A percentile compares a stretch with the other conserved stretches of the same genome.
phyloP scores from a whole-genome alignment of 2,329 filamentous ascomycete species.

The Parafenestella ontariensis region DNA sequence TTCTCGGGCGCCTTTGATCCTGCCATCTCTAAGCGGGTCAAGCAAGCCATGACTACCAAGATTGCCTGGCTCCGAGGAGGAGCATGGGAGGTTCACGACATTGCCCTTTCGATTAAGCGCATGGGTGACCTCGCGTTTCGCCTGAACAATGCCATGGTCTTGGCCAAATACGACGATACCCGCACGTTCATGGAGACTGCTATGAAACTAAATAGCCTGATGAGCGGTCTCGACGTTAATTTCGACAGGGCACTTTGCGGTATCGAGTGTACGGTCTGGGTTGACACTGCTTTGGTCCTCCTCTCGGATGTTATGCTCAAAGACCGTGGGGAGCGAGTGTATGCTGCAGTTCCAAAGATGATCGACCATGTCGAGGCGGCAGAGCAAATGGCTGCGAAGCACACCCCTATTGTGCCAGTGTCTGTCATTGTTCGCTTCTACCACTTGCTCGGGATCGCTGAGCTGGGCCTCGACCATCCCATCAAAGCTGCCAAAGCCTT shows the following conservation, averaged over 20 bases:
- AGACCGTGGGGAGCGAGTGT: neutral
- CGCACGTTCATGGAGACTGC: neutral
- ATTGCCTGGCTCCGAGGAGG: constrained; percentile 6
- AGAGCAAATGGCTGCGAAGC: neutral
- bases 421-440: constrained; percentile 5
- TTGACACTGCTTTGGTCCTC: neutral
- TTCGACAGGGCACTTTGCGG: neutral
- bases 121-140: constrained; percentile 3
- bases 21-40: neutral
- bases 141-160: constrained; percentile 1
- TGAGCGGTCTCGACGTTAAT: neutral
- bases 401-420: neutral
- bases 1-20: neutral
- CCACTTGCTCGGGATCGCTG: constrained; percentile 4
- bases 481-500: constrained; percentile 9
- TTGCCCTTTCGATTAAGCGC: constrained; percentile 7
- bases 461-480: constrained; percentile 4
- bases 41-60: constrained; percentile 5
- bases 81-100: constrained; percentile 5
- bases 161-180: constrained; percentile 3
- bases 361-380: neutral
- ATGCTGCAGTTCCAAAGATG: neutral
- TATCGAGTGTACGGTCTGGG: neutral
- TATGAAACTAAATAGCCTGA: constrained; percentile 2
- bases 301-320: neutral